These are phyloP conservation scores for Talaromyces marneffei DNA, from an alignment of 2,329 filamentous ascomycete genomes.

Conservation along the genomic window DNA sequence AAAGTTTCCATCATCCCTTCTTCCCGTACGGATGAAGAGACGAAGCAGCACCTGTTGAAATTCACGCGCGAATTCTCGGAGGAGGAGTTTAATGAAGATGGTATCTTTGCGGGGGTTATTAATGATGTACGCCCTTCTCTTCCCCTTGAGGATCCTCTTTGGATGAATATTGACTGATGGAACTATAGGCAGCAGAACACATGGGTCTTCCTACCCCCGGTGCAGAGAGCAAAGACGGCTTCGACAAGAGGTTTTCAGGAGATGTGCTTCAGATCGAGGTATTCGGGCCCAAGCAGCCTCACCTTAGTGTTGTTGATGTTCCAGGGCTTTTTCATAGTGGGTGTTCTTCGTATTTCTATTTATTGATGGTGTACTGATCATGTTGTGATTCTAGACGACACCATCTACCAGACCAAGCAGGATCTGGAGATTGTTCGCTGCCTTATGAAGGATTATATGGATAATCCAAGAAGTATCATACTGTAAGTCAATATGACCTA, in stretches of 20 bases:
- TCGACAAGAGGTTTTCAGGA: conserved; percentile 31
- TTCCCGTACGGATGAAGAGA: conserved; percentile 16
- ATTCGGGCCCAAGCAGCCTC: conserved; percentile 33
- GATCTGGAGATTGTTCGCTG: conserved; percentile 51
- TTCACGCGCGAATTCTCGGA: conserved; percentile 16
- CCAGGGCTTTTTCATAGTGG: conserved; percentile 38
- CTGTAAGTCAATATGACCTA: conserved; percentile 36
- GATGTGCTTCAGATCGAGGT: conserved; percentile 42
- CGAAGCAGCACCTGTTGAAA: conserved; percentile 14
- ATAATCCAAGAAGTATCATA: conserved; percentile 36
- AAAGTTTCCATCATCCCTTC: conserved; percentile 31
- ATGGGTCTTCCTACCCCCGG: conserved; percentile 24
- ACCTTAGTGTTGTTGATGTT: conserved; percentile 42
- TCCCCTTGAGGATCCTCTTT: neutral
- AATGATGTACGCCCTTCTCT: conserved; percentile 17
- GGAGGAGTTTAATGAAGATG: conserved; percentile 17
- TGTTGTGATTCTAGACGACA: conserved; percentile 19
- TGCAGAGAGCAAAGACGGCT: conserved; percentile 13
- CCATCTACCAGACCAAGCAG: conserved; percentile 49
- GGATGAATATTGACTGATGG: neutral
- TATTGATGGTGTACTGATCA: neutral
- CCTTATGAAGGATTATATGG: conserved; percentile 47
- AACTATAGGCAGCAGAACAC: conserved; percentile 19
- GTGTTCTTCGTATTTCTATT: neutral
- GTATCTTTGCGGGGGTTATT: conserved; percentile 19